phyloP scores from a whole-genome alignment of 768 basidiomycete genomes.

The Leucosporidium scottii region DNA sequence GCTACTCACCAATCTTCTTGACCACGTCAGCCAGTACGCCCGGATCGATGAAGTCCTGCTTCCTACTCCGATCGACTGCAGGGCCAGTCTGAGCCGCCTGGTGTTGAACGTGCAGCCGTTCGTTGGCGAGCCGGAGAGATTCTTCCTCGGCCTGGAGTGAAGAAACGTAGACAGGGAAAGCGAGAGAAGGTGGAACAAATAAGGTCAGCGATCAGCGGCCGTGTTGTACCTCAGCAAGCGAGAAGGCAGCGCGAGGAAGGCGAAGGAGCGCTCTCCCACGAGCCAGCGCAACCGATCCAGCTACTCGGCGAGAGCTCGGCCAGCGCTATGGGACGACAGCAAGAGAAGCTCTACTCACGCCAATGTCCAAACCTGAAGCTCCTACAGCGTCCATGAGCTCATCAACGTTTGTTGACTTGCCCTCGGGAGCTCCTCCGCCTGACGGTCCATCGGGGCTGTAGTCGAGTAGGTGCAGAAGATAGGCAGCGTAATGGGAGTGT shows the following conservation, averaged over 20 bases:
- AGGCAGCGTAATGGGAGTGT: no score
- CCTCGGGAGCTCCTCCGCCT: not conserved
- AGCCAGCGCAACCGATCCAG: no score
- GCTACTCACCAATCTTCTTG: slow-evolving; percentile 49
- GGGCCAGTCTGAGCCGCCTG: slow-evolving; percentile 45
- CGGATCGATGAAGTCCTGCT: slow-evolving; percentile 68
- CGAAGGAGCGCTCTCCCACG: no score
- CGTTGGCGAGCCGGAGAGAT: slow-evolving; percentile 55
- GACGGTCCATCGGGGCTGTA: no score
- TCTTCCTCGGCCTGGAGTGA: slow-evolving; percentile 74
- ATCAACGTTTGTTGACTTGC: slow-evolving; percentile 20
- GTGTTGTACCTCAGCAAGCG: not conserved
- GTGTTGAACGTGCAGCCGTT: slow-evolving; percentile 48
- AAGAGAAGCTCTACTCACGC: slow-evolving; percentile 5
- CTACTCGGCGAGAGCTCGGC: no score
- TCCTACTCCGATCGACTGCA: slow-evolving; percentile 70
- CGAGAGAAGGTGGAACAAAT: no score
- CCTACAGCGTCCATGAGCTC: slow-evolving; percentile 34
- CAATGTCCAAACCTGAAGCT: slow-evolving; percentile 27
- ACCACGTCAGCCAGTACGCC: slow-evolving; percentile 60
- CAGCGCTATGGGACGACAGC: not conserved
- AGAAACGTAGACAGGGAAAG: not conserved
- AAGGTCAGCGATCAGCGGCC: no score
- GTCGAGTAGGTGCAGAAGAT: no score
- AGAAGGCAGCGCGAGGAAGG: no score